Base-by-base conservation (phyloP, 129 eudicot species). In the Deinandra increscens region DNA sequence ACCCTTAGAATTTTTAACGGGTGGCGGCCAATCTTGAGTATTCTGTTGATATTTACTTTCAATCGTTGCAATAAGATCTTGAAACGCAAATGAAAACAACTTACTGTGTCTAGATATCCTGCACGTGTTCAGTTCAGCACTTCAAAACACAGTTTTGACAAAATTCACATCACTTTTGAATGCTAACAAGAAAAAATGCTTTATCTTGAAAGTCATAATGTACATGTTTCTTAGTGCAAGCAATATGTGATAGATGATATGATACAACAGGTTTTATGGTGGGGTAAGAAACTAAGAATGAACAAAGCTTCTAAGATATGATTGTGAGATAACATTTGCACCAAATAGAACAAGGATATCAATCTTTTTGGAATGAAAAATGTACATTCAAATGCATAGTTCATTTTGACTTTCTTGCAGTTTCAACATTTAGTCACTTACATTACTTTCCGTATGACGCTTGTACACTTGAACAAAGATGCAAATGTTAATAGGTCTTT, bases 31-130 rank as follows among this genome's bases (percentile, higher is more conserved):
- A 7, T 69, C 69, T 39, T 86, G 65, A 1, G 38, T 60, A 50
- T 55, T 78, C 6, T 39, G 82, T 22, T 74, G 76, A 73, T 49
- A 60, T 31, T 36, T 68, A 51, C 58, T 61, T 44, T 79, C 85
- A 51, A 81, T 79, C 26, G 66, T 55, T 20, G 72, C 71, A 67
- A 80, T 59, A 11, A 80, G 51, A 77, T 78, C 79, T 69, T 78
- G 65, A 37, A 74, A 50, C 46, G 64, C 69, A 68, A 31, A 66
- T 0, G 71, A 66, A 5, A 64, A 41, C 39, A 58, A 22, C 59
- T 69, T 74, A 76, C 73, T 58, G 23, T 65, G 51, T 73, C 73
- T 65, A 41, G 5, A 72, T 41, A 8, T 64, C 78, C 82, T 73
- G 51, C 56, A 75, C 31, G 31, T 50, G 49, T 66, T 12, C 17